Evolutionary conservation across 164 flowering plant species (phyloP).

Genomic region (Cinnamomum chago): DNA sequence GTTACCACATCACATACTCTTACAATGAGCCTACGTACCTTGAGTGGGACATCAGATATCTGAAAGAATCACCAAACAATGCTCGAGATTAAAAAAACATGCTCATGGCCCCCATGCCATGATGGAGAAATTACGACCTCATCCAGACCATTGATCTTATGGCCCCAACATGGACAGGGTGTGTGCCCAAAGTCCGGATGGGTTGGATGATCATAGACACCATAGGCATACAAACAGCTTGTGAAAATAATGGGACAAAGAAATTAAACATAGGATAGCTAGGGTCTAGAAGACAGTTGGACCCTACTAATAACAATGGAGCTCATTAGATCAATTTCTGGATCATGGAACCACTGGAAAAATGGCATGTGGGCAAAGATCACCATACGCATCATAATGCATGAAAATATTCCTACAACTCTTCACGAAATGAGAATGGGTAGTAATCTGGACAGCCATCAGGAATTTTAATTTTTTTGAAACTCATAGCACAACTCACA

Average conservation of each 20-base stretch:
- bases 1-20: constrained; percentile 79
- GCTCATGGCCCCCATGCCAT: background rate
- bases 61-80: constrained; percentile 20
- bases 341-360: too few relatives aligned
- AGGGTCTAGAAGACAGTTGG: background rate
- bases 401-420: too few relatives aligned
- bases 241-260: background rate
- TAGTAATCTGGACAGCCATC: too few relatives aligned
- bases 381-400: too few relatives aligned
- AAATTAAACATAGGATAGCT: background rate
- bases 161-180: background rate
- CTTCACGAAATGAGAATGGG: too few relatives aligned
- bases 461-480: too few relatives aligned
- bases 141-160: background rate
- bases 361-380: too few relatives aligned
- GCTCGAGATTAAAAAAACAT: background rate
- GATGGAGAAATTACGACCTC: background rate
- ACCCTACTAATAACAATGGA: too few relatives aligned
- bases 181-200: background rate
- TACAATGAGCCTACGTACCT: constrained; percentile 67
- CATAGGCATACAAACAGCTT: background rate
- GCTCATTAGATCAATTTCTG: too few relatives aligned
- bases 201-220: background rate
- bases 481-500: background rate
- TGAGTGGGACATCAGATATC: constrained; percentile 63